Evolutionary conservation across 2,329 filamentous ascomycete species (phyloP), one percentile per base, ranked within the genome.

Genomic region (Metarhizium rileyi): DNA sequence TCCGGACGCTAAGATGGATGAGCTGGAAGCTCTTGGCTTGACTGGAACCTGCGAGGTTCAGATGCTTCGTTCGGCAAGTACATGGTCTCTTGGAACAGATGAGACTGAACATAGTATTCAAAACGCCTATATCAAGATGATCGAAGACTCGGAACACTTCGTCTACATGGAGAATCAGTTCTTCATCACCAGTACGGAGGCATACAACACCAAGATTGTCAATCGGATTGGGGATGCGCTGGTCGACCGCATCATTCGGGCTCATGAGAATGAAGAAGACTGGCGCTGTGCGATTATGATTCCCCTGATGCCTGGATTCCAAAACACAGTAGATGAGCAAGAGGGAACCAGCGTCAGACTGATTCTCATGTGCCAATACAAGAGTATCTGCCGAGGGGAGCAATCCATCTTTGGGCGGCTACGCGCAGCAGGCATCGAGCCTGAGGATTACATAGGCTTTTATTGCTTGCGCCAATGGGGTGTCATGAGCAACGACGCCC

Each of bases 121-220:
- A 76, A 93, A 86, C 55, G 91, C 93, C 3, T 97, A 97, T 62
- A 79, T 94, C 57, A 93, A 94, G 64, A 82, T 95, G 73, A 98
- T 98, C 57, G 85, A 93, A 56, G 86, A 91, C 55, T 96, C 90
- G 2, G 89, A 98, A 44, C 93, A 97, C 65, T 95, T 96, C 61
- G 88, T 97, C 47, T 97, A 98, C 67, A 95, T 97, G 56, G 93
- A 98, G 66, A 98, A 98, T 63, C 93, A 98, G 63, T 98, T 97
- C 69, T 98, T 95, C 71, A 87, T 98, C 65, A 94, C 88, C 33
- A 95, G 88, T 57, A 93, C 87, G 46, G 86, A 93, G 61, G 90
- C 90, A 5, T 83, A 95, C 58, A 87, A 86, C 47, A 87, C 86
- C 12, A 88, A 84, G 63, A 93, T 98, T 55, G 80, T 89, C 64